Evolutionary conservation across 805 yeast species (phyloP), one percentile per base, ranked within the genome.

Genomic region (Maudiozyma pseudohumilis): DNA sequence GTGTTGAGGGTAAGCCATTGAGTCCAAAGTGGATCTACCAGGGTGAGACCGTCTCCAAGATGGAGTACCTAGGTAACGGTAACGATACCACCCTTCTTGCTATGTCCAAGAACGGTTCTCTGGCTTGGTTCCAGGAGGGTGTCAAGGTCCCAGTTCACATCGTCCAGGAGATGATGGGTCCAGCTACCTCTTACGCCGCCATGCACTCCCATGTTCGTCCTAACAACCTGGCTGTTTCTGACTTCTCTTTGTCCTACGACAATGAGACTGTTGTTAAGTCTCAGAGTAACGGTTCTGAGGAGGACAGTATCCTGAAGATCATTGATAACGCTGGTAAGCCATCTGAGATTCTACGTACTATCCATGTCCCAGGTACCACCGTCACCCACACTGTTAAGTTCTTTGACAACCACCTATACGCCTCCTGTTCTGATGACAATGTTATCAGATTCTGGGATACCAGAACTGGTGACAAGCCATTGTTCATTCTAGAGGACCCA

Each of bases 31-130:
- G 55, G 52, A 38, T 43, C 4, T 53, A 49, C 28, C 52, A 46
- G 17, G 59, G 56, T 31, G 55, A 52, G 33, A 46, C 45, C 16
- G 45, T 53, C 22, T 40, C 40, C 20, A 52, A 52, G 42, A 33
- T 53, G 47, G 38, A 35, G 12, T 44, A 45, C 22, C 30, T 50
- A 34, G 46, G 42, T 17, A 18, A 30, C 10, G 78, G 73, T 43
- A 53, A 45, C 24, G 52, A 45, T 13, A 66, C 68, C 21, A 59
- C 60, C 19, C 33, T 47, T 11, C 36, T 53, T 19, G 53, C 47
- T 17, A 48, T 53, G 55, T 41, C 56, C 4, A 33, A 48, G 11
- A 50, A 41, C 32, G 59, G 56, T 16, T 52, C 59, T 9, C 39
- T 53, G 22, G 59, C 54, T 19, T 53, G 59, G 59, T 52, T 52